Conservation (phyloP, 768 basidiomycete genomes). For the Auricularia sp. region DNA sequence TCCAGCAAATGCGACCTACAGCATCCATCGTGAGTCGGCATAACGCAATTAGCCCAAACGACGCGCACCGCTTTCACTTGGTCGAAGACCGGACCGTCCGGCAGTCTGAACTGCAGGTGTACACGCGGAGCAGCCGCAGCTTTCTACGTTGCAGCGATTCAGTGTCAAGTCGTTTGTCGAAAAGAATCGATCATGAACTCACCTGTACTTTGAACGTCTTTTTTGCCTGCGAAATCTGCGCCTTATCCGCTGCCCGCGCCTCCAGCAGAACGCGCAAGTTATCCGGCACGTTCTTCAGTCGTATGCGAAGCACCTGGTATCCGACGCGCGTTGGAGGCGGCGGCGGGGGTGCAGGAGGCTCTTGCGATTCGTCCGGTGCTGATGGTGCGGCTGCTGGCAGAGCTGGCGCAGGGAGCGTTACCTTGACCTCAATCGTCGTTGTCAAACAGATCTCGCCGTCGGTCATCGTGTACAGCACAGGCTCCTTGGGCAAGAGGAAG, state of each 20-base stretch:
- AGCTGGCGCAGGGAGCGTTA: not conserved
- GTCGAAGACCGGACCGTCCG: slow-evolving; percentile 2
- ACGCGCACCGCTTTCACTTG: not conserved
- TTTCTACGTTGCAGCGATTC: not conserved
- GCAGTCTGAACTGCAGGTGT: slow-evolving; percentile 3
- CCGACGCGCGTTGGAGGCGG: not conserved
- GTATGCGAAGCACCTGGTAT: not conserved
- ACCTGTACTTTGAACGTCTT: not conserved
- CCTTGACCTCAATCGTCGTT: not conserved
- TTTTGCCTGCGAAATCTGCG: not conserved
- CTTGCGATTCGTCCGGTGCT: not conserved
- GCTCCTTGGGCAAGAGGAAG: slow-evolving; percentile 8
- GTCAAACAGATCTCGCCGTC: not conserved
- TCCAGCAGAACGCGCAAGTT: slow-evolving; percentile 1
- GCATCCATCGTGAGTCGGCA: too few relatives aligned
- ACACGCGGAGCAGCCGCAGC: slow-evolving; percentile 1
- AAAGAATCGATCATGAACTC: too few relatives aligned
- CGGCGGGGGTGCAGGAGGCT: not conserved
- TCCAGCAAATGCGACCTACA: too few relatives aligned
- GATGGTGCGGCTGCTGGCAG: not conserved
- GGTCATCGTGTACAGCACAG: slow-evolving; percentile 4
- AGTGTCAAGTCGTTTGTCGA: too few relatives aligned
- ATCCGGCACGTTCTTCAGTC: not conserved
- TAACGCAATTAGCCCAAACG: too few relatives aligned
- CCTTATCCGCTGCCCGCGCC: not conserved